Evolutionary conservation across 768 basidiomycete genomes (phyloP).

Genomic region (Naganishia onofrii): DNA sequence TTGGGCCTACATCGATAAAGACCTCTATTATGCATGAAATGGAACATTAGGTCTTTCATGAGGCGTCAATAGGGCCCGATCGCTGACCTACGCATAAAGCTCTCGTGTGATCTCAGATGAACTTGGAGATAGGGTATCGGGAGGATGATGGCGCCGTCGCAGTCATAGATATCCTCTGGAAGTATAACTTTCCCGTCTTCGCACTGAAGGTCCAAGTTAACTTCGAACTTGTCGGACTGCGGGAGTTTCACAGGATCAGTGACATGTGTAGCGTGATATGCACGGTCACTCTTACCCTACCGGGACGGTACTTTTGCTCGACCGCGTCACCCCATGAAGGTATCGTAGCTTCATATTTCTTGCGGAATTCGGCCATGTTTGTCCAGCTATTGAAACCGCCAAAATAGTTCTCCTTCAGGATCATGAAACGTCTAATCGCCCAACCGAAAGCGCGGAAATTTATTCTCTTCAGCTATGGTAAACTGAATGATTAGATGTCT

Average conservation of each 20-base stretch:
- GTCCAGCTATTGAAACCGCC: constrained; percentile 91
- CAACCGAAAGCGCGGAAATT: constrained; percentile 76
- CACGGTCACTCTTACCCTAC: constrained; percentile 59
- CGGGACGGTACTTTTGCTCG: constrained; percentile 71
- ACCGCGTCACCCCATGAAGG: constrained; percentile 76
- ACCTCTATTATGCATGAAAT: not conserved
- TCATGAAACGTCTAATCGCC: constrained; percentile 84
- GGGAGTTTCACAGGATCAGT: not conserved
- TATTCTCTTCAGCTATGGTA: constrained; percentile 57
- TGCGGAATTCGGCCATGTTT: constrained; percentile 78
- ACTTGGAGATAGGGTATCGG: constrained; percentile 69
- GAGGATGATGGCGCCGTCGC: constrained; percentile 56
- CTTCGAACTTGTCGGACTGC: constrained; percentile 80
- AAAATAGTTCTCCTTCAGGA: constrained; percentile 87
- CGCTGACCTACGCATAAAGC: constrained; percentile 72
- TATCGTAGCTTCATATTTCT: constrained; percentile 60
- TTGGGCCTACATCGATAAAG: constrained; percentile 68
- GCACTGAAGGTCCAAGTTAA: constrained; percentile 62
- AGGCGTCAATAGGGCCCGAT: too few species aligned
- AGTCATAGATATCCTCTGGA: constrained; percentile 57
- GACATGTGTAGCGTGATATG: not conserved
- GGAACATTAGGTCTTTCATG: not conserved
- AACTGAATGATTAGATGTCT: constrained; percentile 21
- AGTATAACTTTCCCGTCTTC: constrained; percentile 61
- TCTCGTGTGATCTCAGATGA: constrained; percentile 75